These are phyloP conservation scores for Diplocarpon mali DNA, from an alignment of 2,329 filamentous ascomycete species.

Conservation along the genomic window DNA sequence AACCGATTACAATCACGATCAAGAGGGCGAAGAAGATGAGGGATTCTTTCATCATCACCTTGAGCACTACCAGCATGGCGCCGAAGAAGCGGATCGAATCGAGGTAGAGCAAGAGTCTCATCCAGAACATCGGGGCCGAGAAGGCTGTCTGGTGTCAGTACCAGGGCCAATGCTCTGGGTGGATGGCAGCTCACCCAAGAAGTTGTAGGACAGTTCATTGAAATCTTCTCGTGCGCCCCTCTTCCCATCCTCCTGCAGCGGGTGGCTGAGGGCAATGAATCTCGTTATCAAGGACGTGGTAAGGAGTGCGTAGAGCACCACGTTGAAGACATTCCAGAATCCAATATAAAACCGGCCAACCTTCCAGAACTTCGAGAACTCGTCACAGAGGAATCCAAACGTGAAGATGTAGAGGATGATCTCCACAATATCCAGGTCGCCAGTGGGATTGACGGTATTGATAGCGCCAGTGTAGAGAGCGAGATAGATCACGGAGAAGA, in stretches of 20 bases:
- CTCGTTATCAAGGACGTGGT: constrained; percentile 69
- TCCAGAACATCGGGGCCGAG: constrained; percentile 94
- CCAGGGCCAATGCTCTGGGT: neutral
- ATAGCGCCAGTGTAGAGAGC: constrained; percentile 81
- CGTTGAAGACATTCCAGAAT: constrained; percentile 97
- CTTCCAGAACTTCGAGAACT: constrained; percentile 83
- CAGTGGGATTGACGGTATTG: constrained; percentile 81
- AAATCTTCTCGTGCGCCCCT: constrained; percentile 45
- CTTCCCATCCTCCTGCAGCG: constrained; percentile 23
- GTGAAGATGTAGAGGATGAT: constrained; percentile 84
- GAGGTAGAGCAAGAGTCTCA: constrained; percentile 79
- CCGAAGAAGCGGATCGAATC: constrained; percentile 94
- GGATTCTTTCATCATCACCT: constrained; percentile 89
- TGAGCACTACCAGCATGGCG: constrained; percentile 93
- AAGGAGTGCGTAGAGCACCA: constrained; percentile 67
- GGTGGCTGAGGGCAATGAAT: constrained; percentile 63
- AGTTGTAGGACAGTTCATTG: constrained; percentile 84
- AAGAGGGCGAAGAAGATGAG: constrained; percentile 94
- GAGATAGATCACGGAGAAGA: constrained; percentile 75
- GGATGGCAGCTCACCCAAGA: constrained; percentile 39
- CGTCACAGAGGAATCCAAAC: constrained; percentile 80
- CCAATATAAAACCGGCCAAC: constrained; percentile 82
- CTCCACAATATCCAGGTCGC: constrained; percentile 77
- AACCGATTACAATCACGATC: constrained; percentile 70
- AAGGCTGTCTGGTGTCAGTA: constrained; percentile 45